Base-by-base conservation (phyloP, 2,329 filamentous ascomycete genomes). In the Pseudogymnoascus sp. region DNA sequence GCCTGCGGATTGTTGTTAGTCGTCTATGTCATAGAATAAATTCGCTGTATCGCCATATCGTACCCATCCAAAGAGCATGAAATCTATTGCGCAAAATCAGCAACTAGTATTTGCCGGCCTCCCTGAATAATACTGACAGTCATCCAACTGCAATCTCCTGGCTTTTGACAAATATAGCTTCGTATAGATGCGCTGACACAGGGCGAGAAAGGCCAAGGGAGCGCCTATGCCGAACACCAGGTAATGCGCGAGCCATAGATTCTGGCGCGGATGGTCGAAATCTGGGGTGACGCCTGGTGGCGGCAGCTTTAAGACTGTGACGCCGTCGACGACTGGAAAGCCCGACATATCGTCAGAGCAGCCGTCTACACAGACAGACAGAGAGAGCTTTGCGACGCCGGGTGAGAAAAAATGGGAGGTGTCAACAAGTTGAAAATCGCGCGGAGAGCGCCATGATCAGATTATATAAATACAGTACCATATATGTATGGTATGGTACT, bases 181-280 rank as follows among this genome's bases (percentile, higher is more conserved):
- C 13, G 62, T 63, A n/a, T 64, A 64, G 23, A 62, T 28, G 5
- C 62, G 60, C 38, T 64, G 63, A 30, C 19, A 60, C n/a, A 64
- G 21, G 15, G 62, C 61, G 9, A 58, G 18, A n/a, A 64, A 56
- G 10, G 62, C 62, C 8, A 64, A 45, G 23, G 59, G 35, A 12
- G 37, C 62, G 7, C 55, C 60, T 19, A 63, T 59, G 33, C 59
- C 59, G 23, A 57, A 56, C 19, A 64, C 60, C 10, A 37, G 28
- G 57, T 58, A 62, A 13, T 60, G 63, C 15, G 57, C 58, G 13
- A 39, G 45, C 13, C 30, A 35, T 6, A 39, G 18, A 19, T 60
- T 34, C 37, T 61, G 63, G 1, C 35, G 60, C 23, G 63, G 63
- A 30, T 64, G 33, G 41, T 45, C 60, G 18, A 62, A 59, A 56